phyloP scores from a whole-genome alignment of 139 green algal genomes.

The Chlorella sp. region DNA sequence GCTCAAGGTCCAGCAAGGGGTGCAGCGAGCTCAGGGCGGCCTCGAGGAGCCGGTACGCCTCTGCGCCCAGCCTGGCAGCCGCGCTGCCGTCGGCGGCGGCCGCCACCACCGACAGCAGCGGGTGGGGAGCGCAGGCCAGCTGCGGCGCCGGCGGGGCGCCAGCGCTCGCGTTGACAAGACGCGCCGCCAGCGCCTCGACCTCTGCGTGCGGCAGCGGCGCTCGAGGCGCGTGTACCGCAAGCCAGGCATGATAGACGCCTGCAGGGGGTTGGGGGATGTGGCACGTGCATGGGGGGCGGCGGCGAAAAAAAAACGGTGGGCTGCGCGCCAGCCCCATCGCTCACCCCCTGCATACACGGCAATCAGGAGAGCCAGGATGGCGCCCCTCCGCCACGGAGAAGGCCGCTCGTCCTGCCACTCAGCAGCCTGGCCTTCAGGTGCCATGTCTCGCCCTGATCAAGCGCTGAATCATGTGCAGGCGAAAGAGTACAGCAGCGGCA shows the following conservation, averaged over 20 bases:
- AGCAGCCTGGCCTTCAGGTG: no score
- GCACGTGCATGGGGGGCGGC: neutral
- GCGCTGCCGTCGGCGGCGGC: neutral
- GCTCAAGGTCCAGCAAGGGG: no score
- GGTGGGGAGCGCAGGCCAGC: neutral
- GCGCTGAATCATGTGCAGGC: no score
- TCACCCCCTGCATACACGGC: constrained; percentile 8
- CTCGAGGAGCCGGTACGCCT: no score
- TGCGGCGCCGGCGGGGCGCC: neutral
- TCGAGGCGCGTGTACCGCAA: neutral
- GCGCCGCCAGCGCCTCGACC: neutral
- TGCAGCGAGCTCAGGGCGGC: no score
- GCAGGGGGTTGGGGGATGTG: neutral
- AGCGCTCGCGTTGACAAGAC: neutral
- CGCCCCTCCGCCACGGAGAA: neutral
- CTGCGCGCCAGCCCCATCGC: neutral
- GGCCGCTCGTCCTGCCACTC: no score
- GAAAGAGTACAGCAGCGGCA: no score
- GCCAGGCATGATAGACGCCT: constrained; percentile 15
- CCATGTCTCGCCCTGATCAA: no score
- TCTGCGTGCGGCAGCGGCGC: neutral
- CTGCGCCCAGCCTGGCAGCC: neutral
- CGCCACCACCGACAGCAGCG: neutral
- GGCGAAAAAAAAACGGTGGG: neutral
- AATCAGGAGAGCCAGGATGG: neutral